These are phyloP conservation scores for Neofusicoccum cordaticola DNA, from an alignment of 2,329 filamentous ascomycete species.

Conservation along the genomic window DNA sequence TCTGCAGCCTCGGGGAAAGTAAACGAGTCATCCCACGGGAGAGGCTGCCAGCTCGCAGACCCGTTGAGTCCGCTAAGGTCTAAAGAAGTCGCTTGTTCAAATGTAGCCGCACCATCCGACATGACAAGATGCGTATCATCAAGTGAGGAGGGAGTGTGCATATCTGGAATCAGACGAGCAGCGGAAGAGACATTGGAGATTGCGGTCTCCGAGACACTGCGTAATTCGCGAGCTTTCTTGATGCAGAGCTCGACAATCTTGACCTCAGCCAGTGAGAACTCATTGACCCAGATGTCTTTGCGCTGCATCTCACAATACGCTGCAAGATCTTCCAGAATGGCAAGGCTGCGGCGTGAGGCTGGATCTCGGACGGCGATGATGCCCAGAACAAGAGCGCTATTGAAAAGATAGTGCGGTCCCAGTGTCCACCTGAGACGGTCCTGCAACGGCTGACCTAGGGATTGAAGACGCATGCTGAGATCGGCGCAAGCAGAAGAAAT, in stretches of 20 bases:
- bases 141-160: background rate
- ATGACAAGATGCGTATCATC: background rate
- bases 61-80: slow-evolving; percentile 13
- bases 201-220: background rate
- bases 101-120: background rate
- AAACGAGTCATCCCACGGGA: slow-evolving; percentile 23
- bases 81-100: background rate
- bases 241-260: slow-evolving; percentile 45
- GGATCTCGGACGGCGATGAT: slow-evolving; percentile 38
- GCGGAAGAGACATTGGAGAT: background rate
- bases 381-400: slow-evolving; percentile 41
- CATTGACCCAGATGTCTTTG: slow-evolving; percentile 41
- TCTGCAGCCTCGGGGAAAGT: slow-evolving; percentile 20
- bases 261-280: slow-evolving; percentile 42
- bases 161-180: background rate
- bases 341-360: slow-evolving; percentile 27
- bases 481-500: slow-evolving; percentile 43
- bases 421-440: slow-evolving; percentile 37
- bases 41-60: slow-evolving; percentile 22
- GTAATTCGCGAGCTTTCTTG: slow-evolving; percentile 23
- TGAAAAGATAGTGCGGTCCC: slow-evolving; percentile 42
- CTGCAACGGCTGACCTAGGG: slow-evolving; percentile 29
- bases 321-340: slow-evolving; percentile 39
- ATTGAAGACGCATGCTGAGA: slow-evolving; percentile 36
- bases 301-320: slow-evolving; percentile 44